phyloP scores from a whole-genome alignment of 257 asterid species.

The Primulina eburnea region DNA sequence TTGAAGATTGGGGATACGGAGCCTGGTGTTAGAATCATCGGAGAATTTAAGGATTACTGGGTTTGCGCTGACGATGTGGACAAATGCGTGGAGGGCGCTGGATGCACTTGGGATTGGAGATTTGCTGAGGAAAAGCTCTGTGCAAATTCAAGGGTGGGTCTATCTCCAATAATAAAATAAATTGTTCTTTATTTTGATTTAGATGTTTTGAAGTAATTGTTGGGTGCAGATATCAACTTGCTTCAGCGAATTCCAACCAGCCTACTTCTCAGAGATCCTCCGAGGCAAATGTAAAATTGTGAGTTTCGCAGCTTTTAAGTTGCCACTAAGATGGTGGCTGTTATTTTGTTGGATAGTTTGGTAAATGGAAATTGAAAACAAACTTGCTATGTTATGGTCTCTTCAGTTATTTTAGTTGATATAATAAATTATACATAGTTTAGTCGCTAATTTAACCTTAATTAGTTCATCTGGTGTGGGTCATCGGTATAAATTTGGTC shows the following conservation, averaged over 20 bases:
- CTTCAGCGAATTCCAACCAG: conserved; percentile 38
- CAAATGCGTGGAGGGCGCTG: conserved; percentile 78
- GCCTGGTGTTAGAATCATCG: conserved; percentile 72
- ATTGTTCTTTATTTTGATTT: background rate
- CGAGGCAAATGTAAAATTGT: conserved; percentile 30
- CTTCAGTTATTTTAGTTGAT: too few relatives aligned
- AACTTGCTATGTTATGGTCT: too few relatives aligned
- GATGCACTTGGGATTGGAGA: conserved; percentile 73
- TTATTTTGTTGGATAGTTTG: too few relatives aligned
- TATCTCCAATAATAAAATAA: too few relatives aligned
- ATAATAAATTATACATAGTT: too few relatives aligned
- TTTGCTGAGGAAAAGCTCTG: conserved; percentile 40
- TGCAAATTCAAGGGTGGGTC: conserved; percentile 47
- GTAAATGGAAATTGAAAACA: too few relatives aligned
- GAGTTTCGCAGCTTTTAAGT: conserved; percentile 22
- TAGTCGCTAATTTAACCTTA: too few relatives aligned
- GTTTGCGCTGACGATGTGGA: conserved; percentile 62
- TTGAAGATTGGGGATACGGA: conserved; percentile 58
- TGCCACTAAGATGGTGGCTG: background rate
- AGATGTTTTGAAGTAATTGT: background rate
- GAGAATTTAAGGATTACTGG: conserved; percentile 65
- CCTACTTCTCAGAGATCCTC: conserved; percentile 24
- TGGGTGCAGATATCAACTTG: conserved; percentile 38
- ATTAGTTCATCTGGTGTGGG: too few relatives aligned
- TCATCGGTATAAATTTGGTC: too few relatives aligned